Evolutionary conservation across 257 asterid genomes (phyloP).

Genomic region (Ophiorrhiza pumila): DNA sequence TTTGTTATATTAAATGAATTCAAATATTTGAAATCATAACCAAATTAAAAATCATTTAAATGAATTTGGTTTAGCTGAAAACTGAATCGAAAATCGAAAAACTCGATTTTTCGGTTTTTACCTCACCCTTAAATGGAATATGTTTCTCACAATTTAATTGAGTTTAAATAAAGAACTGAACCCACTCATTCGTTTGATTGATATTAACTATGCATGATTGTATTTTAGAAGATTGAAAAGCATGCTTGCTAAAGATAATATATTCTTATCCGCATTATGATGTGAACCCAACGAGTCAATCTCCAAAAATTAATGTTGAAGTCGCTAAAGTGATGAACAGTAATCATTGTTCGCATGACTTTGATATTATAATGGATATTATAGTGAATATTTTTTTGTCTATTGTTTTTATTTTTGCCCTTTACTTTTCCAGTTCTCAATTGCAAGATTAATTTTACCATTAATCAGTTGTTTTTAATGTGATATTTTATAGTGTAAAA

Average conservation of each 20-base stretch:
- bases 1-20: no score
- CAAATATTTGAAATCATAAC: no score
- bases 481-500: not conserved
- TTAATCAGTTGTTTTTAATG: not conserved
- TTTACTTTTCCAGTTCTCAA: not conserved
- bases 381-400: not conserved
- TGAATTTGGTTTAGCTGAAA: no score
- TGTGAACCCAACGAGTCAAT: not conserved
- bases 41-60: no score
- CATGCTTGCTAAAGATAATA: not conserved
- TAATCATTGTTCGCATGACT: conserved; percentile 1
- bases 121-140: no score
- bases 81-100: no score
- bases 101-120: no score
- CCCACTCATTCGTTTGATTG: no score
- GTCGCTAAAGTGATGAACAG: not conserved
- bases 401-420: not conserved
- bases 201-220: not conserved
- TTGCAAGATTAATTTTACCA: not conserved
- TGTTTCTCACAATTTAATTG: no score
- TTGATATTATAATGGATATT: not conserved
- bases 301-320: not conserved
- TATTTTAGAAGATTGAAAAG: not conserved
- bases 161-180: no score
- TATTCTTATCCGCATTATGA: not conserved